A percentile compares a stretch with the other conserved stretches of the same genome.
Evolutionary conservation across 768 basidiomycete species (phyloP).

Genomic region (Mycena haematopus): DNA sequence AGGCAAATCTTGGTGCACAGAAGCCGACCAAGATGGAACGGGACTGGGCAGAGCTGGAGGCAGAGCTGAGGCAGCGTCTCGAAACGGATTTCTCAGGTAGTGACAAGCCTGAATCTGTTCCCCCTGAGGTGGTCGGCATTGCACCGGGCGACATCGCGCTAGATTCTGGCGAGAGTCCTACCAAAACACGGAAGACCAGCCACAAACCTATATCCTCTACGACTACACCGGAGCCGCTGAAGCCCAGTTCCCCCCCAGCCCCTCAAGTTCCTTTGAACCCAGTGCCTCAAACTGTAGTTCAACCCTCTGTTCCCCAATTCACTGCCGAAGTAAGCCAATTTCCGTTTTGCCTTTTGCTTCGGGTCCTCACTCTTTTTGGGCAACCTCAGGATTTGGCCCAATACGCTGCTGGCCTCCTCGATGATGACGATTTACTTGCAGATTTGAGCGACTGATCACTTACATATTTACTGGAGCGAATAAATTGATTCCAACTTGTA

Average conservation of each 20-base stretch:
- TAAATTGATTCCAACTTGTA: not conserved
- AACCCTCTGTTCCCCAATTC: not conserved
- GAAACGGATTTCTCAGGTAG: not conserved
- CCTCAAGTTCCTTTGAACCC: not conserved
- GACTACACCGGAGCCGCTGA: slow-evolving; percentile 24
- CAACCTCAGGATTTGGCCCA: slow-evolving; percentile 33
- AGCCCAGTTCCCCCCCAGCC: not conserved
- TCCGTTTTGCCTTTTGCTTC: slow-evolving; percentile 12
- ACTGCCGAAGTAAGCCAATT: slow-evolving; percentile 2
- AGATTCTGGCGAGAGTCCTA: slow-evolving; percentile 17
- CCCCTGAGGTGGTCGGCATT: not conserved
- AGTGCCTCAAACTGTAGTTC: not conserved
- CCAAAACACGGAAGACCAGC: slow-evolving; percentile 21
- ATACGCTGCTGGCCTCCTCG: slow-evolving; percentile 46
- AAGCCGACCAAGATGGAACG: slow-evolving; percentile 51
- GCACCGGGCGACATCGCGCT: not conserved
- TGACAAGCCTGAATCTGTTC: slow-evolving; percentile 1
- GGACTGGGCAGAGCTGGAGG: slow-evolving; percentile 60
- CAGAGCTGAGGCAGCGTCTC: slow-evolving; percentile 27
- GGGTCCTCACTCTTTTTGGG: not conserved
- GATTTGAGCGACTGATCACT: slow-evolving; percentile 35
- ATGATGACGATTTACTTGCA: slow-evolving; percentile 40
- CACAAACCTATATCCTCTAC: not conserved
- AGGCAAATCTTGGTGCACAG: slow-evolving; percentile 66
- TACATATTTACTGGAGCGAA: not conserved